Evolutionary conservation across 2,329 filamentous ascomycete species (phyloP).

Genomic region (Phyllosticta paracitricarpa): DNA sequence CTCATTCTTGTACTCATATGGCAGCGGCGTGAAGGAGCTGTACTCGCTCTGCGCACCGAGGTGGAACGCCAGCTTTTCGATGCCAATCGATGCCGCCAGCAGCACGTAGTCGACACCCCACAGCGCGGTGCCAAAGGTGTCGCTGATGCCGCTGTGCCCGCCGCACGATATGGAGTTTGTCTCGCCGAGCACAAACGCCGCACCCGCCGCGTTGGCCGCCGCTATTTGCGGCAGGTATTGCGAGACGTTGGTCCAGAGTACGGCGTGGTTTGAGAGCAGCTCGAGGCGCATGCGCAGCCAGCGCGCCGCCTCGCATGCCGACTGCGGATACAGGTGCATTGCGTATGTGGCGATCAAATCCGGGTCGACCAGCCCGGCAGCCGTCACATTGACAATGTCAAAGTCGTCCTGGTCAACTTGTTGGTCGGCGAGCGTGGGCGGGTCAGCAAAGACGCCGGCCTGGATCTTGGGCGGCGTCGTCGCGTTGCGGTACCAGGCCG

Average conservation of each 20-base stretch:
- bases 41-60: conserved; percentile 31
- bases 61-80: conserved; percentile 36
- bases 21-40: conserved; percentile 4
- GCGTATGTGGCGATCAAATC: conserved; percentile 1
- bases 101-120: conserved; percentile 41
- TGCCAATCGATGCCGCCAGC: conserved; percentile 4
- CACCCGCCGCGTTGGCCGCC: conserved; percentile 9
- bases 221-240: conserved; percentile 12
- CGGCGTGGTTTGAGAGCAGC: conserved; percentile 13
- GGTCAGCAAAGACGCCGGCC: conserved; percentile 11
- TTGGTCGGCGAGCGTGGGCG: conserved; percentile 4
- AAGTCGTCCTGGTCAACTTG: conserved; percentile 10
- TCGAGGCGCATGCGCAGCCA: conserved; percentile 11
- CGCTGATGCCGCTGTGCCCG: conserved; percentile 27
- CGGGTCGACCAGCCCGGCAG: conserved; percentile 10
- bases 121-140: conserved; percentile 40
- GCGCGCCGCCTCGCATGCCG: conserved; percentile 8
- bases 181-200: conserved; percentile 18
- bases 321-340: conserved; percentile 8
- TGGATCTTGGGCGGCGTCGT: conserved; percentile 11
- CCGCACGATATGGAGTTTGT: conserved; percentile 21
- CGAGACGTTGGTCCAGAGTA: conserved; percentile 13
- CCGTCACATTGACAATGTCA: conserved; percentile 12
- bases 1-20: conserved; percentile 6
- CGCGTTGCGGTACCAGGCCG: conserved; percentile 10